A percentile compares a stretch with the other conserved stretches of the same genome.
Evolutionary conservation across 75 land plant species (phyloP).

Genomic region (Azolla pinnata): DNA sequence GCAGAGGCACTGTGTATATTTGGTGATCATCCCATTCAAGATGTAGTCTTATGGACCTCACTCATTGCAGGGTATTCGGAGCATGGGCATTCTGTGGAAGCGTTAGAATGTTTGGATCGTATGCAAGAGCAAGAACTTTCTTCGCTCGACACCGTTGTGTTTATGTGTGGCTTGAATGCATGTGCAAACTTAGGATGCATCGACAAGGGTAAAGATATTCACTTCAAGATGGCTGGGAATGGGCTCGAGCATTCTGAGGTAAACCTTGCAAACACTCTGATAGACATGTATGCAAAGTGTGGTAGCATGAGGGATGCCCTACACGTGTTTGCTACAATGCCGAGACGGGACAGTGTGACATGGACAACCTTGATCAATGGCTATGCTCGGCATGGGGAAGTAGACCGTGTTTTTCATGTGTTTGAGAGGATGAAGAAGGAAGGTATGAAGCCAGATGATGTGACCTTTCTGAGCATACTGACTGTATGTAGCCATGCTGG

Average conservation of each 20-base stretch:
- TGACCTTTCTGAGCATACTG: constrained; percentile 39
- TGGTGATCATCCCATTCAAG: background rate
- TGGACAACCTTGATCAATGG: constrained; percentile 57
- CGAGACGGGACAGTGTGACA: constrained; percentile 38
- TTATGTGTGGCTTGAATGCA: constrained; percentile 21
- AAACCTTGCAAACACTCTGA: constrained; percentile 26
- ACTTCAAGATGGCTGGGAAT: constrained; percentile 9
- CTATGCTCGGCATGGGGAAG: constrained; percentile 19
- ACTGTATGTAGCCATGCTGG: constrained; percentile 24
- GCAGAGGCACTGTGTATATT: background rate
- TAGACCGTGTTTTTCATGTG: constrained; percentile 26
- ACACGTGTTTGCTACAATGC: constrained; percentile 29
- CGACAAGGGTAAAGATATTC: constrained; percentile 13
- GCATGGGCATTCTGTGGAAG: background rate
- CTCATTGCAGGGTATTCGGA: background rate
- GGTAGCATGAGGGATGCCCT: constrained; percentile 18
- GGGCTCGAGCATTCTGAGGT: constrained; percentile 18
- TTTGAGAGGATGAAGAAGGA: constrained; percentile 24
- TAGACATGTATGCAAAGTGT: constrained; percentile 49
- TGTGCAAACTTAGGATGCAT: constrained; percentile 2
- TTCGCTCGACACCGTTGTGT: constrained; percentile 28
- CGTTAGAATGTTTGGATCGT: background rate
- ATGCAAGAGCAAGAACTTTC: background rate
- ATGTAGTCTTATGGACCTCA: background rate
- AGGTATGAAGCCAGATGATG: constrained; percentile 37